Evolutionary conservation across 345 rosid species (phyloP), one percentile per base, ranked within the genome.

Genomic region (Salix brachista): DNA sequence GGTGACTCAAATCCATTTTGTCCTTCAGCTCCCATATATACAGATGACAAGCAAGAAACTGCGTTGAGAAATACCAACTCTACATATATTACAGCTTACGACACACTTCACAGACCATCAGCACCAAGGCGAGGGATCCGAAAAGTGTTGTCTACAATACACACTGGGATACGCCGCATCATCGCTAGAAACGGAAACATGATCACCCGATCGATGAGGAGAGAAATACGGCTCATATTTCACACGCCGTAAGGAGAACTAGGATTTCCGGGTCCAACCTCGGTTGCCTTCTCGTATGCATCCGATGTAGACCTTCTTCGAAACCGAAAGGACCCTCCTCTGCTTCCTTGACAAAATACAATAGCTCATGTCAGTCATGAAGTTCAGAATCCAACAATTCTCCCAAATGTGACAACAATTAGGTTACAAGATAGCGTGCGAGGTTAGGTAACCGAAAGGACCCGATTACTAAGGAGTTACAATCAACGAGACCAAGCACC

Each of bases 171-270:
- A 48, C 10, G 6, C 71, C 2, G 58, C 44, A 7, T 61, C 23
- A 8, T 61, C 23, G 21, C 62, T 50, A 32, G 48, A 30, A 69
- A 10, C 70, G 17, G n/a, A 64, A 1, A 44, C 23, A 36, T 26
- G 21, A 10, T 9, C 67, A 1, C 19, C 23, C 30, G 19, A 23
- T 2, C 30, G 19, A 23, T 2, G 48, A 2, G 9, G 18, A 11
- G 32, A 56, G 46, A 16, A 30, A 12, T 5, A 50, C 18, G 23
- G 30, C 2, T 89, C 84, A 84, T 52, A 85, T 80, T 46, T 96
- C 98, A 96, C 86, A 89, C 79, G 89, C 92, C 87, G 86, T 86
- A 86, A 89, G 97, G 83, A 96, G 98, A 74, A 91, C 87, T 28
- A 88, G 94, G 78, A 86, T 84, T 85, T 85, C 93, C 78, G 83